Evolutionary conservation across 2,329 filamentous ascomycete genomes (phyloP), one percentile per base, ranked within the genome.

Genomic region (Simplicillium aogashimaense): DNA sequence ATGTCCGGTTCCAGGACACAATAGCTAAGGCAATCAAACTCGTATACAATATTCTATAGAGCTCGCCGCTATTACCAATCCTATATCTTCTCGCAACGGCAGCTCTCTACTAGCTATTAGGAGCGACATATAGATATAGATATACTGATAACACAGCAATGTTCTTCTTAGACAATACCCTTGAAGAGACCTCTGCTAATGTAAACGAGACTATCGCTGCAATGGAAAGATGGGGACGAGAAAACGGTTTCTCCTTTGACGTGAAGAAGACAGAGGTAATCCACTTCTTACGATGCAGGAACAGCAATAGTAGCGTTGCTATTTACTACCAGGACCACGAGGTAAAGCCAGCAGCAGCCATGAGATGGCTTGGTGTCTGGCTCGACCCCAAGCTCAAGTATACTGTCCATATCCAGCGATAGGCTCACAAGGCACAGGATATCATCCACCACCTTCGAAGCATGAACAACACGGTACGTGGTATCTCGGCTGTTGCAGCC

Each of bases 201-300:
- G 43, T 46, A 29, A 36, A 45, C 9, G 35, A 31, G 14, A 32
- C 39, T n/a, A 33, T 47, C 4, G 25, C 40, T 18, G 40, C 45
- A 17, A 40, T 47, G 7, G 30, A 45, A 10, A 18, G 36, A 10
- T 50, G 43, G 45, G 47, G 51, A 9, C 38, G 31, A 14, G 39
- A 32, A 4, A 48, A 49, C 29, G 45, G 37, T 14, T 40, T 53
- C 29, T 40, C 41, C 8, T 53, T 53, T 35, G 42, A 48, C 38
- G 42, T 37, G 7, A 40, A 37, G 6, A 53, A 53, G 35, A 49
- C 47, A 17, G 43, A 53, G 36, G 43, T 50, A 3, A 50, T 53
- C 15, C 43, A 53, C 34, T 49, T 52, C 37, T 39, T 40, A 6
- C 35, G n/a, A n/a, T n/a, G 20, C 20, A 25, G 9, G 9, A 25